A percentile compares a stretch with the other conserved stretches of the same genome.
These are phyloP conservation scores for Arthrobotrys sphaeroides DNA, from an alignment of 2,329 filamentous ascomycete genomes.

Conservation along the genomic window DNA sequence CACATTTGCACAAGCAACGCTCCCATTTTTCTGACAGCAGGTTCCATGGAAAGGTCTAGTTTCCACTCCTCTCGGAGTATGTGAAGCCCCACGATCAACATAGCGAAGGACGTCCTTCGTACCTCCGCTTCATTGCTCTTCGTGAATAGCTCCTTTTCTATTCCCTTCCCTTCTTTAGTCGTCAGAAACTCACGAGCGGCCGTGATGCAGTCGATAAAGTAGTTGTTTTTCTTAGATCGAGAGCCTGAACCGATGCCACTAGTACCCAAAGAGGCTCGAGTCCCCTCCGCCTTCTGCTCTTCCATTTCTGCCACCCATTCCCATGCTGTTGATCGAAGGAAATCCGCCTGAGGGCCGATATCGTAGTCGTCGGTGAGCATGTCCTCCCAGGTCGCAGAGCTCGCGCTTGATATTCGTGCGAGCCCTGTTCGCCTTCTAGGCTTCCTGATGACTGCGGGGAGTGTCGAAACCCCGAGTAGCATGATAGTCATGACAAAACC, in stretches of 20 bases:
- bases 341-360: constrained; percentile 57
- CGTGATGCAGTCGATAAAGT: constrained; percentile 65
- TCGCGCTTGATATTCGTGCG: constrained; percentile 61
- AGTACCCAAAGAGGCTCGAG: constrained; percentile 20
- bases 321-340: constrained; percentile 72
- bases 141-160: constrained; percentile 73
- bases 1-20: constrained; percentile 82
- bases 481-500: constrained; percentile 58
- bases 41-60: constrained; percentile 71
- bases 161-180: constrained; percentile 67
- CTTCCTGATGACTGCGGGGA: constrained; percentile 55
- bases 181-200: constrained; percentile 73
- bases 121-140: constrained; percentile 66
- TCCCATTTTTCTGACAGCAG: constrained; percentile 68
- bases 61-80: constrained; percentile 90
- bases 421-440: constrained; percentile 56
- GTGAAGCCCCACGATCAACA: constrained; percentile 79
- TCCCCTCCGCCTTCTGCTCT: constrained; percentile 57
- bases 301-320: constrained; percentile 74
- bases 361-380: constrained; percentile 57
- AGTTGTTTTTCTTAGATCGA: constrained; percentile 60
- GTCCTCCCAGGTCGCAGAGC: constrained; percentile 61
- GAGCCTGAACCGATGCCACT: constrained; percentile 2
- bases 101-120: constrained; percentile 70
- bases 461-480: constrained; percentile 55